Evolutionary conservation across 441 rosid species (phyloP), one percentile per base, ranked within the genome.

Genomic region (Aleurites moluccanus): DNA sequence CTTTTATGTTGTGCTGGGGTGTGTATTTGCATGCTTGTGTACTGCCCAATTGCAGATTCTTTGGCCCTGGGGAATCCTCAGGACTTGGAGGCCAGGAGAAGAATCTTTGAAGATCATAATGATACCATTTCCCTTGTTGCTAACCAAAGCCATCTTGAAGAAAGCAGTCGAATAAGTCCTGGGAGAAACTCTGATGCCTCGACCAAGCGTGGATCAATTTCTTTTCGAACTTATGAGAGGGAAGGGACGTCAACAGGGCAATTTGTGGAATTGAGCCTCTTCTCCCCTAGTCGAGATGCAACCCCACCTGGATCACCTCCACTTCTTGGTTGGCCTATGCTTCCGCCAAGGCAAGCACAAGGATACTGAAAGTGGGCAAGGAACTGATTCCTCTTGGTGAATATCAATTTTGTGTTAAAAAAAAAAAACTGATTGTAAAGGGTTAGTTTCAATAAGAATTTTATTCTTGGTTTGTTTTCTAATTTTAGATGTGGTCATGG

Each of bases 31-130:
- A 70, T 91, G 85, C 91, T 96, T 64, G 99, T 92, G 47, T 93
- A 89, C 87, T 88, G 66, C 79, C 99, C 99, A 0, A 89, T 96
- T 73, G 90, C 97, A 0, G 99, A 93, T 86, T 92, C 97, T 59
- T 84, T 96, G 83, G 98, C 98, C n/a, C 76, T 93, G 62, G 92
- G 92, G 64, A 88, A 80, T 81, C 77, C 86, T 38, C 78, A 81
- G 70, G 96, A 91, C 77, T 67, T 85, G 75, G 97, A 93, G 77
- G 78, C 83, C n/a, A 82, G 87, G 72, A 86, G 92, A 80, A 84
- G 90, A 62, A 33, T 78, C 60, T 73, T 79, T 13, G 90, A 84
- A 28, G 97, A 93, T 67, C 89, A 85, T n/a, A n/a, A n/a, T 3
- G 92, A 92, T 67, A 81, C 86, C 20, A 74, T 82, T 21, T 88